These are phyloP conservation scores for Leccinum longicurvipes DNA, from an alignment of 768 basidiomycete genomes.

Conservation along the genomic window DNA sequence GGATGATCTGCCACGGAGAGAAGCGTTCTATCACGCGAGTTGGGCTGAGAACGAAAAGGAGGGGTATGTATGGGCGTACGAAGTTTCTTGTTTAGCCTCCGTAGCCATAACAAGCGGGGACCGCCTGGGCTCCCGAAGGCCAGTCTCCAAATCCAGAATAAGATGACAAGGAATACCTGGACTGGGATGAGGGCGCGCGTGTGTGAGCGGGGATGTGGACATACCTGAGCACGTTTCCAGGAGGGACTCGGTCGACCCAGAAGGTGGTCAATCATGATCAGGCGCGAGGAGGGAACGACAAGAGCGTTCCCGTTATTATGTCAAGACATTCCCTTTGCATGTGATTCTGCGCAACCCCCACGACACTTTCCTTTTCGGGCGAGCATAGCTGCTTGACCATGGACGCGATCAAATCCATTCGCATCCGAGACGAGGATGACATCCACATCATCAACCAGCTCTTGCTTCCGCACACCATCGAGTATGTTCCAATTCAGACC, in stretches of 20 bases:
- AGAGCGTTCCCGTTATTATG: constrained; percentile 2
- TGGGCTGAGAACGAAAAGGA: background rate
- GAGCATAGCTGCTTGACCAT: constrained; percentile 6
- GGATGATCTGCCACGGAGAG: constrained; percentile 95
- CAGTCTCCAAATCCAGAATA: constrained; percentile 91
- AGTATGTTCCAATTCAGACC: constrained; percentile 63
- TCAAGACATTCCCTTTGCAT: constrained; percentile 20
- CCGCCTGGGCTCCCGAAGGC: constrained; percentile 57
- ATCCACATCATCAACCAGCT: constrained; percentile 93
- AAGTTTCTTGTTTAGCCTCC: constrained; percentile 53
- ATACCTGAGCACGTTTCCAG: constrained; percentile 86
- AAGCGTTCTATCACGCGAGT: constrained; percentile 55
- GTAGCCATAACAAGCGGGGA: constrained; percentile 66
- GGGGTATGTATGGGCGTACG: constrained; percentile 39
- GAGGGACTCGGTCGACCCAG: constrained; percentile 82
- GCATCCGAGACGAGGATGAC: constrained; percentile 38
- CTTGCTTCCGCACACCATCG: constrained; percentile 72
- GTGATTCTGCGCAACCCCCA: constrained; percentile 27
- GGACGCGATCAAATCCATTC: constrained; percentile 39
- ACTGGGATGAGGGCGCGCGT: constrained; percentile 1
- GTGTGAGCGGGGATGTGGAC: constrained; percentile 7
- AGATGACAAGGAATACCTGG: constrained; percentile 84
- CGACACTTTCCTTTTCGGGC: constrained; percentile 19
- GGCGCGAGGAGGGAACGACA: constrained; percentile 1
- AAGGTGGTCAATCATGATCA: constrained; percentile 88